Evolutionary conservation across 805 yeast species (phyloP).

Genomic region (Pichia pseudocactophila): DNA sequence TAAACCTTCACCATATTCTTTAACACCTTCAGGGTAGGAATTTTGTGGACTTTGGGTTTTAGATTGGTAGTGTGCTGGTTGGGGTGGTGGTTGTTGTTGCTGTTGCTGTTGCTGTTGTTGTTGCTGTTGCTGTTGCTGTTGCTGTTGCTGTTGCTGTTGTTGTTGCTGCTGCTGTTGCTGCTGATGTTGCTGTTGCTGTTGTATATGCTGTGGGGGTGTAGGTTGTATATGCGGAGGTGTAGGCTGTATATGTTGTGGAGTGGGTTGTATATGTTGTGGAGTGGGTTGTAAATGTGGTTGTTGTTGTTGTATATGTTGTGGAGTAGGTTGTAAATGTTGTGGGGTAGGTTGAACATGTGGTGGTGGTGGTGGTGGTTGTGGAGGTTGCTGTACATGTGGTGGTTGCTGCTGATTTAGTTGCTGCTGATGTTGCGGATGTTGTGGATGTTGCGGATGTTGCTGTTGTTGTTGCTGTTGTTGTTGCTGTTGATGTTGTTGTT

Average conservation of each 20-base stretch:
- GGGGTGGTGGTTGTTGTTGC: slow-evolving; percentile 3
- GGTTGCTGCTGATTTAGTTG: slow-evolving; percentile 6
- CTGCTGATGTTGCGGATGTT: slow-evolving; percentile 7
- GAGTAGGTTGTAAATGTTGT: slow-evolving; percentile 1
- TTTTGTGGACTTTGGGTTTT: slow-evolving; percentile 5
- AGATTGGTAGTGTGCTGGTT: too few relatives aligned
- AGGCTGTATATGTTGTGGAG: too few relatives aligned
- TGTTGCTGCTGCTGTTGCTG: too few relatives aligned
- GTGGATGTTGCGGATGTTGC: slow-evolving; percentile 9
- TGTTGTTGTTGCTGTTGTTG: slow-evolving; percentile 18
- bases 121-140: too few relatives aligned
- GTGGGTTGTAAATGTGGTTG: too few relatives aligned
- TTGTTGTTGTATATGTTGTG: slow-evolving; percentile 7
- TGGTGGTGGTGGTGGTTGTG: slow-evolving; percentile 11
- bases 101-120: too few relatives aligned
- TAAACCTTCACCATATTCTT: slow-evolving; percentile 75
- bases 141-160: too few relatives aligned
- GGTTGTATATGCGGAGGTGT: too few relatives aligned
- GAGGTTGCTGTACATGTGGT: too few relatives aligned
- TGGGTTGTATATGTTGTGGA: too few relatives aligned
- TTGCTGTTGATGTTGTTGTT: slow-evolving; percentile 3
- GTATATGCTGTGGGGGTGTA: too few relatives aligned
- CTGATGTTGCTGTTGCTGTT: too few relatives aligned
- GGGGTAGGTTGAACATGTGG: slow-evolving; percentile 5
- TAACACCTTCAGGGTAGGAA: slow-evolving; percentile 26